Base-by-base conservation (phyloP, 129 eudicot genomes). In the carrot (Daucus carota) region DNA sequence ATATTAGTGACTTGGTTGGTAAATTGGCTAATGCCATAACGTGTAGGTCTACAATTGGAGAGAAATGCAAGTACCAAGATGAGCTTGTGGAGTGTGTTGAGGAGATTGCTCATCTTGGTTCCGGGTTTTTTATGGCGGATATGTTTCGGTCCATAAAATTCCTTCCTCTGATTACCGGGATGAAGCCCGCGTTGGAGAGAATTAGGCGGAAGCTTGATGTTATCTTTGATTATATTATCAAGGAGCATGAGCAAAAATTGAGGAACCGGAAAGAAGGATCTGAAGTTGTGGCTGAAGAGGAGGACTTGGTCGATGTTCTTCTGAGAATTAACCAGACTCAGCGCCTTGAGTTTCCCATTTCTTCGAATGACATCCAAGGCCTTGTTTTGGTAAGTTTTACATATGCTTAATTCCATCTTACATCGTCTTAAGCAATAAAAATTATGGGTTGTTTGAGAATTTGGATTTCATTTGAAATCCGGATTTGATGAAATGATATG, bases 61-160 rank as follows among this genome's bases (percentile, higher is more conserved):
- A 24, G 16, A 60, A 12, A 60, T 60, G 67, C 67, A 60, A 60
- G 67, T 60, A 60, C 33, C 67, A 60, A 60, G 67, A 60, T 24
- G 67, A 60, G 34, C 33, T 60, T 9, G 15, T 60, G 0, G 6
- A 60, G 3, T 3, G 7, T 0, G 67, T 62, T 62, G 69, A 62
- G 28, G 69, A 62, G 16, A 62, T 62, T 2, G 69, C 69, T 28
- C 18, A 62, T 26, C 8, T 10, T 6, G 69, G 69, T 62, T 62
- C 69, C 1, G 69, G 69, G 0, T 62, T 62, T 62, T 62, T 29
- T 17, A 0, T 62, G 14, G 33, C 69, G 2, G 36, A 62, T 62
- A 8, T 62, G 36, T 62, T 62, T 62, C 69, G 17, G 26, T 62
- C 36, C 18, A 0, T 62, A 11, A 26, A 26, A 62, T 26, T 62